Evolutionary conservation across 768 basidiomycete genomes (phyloP), one percentile per base, ranked within the genome.

Genomic region (Paxillus involutus): DNA sequence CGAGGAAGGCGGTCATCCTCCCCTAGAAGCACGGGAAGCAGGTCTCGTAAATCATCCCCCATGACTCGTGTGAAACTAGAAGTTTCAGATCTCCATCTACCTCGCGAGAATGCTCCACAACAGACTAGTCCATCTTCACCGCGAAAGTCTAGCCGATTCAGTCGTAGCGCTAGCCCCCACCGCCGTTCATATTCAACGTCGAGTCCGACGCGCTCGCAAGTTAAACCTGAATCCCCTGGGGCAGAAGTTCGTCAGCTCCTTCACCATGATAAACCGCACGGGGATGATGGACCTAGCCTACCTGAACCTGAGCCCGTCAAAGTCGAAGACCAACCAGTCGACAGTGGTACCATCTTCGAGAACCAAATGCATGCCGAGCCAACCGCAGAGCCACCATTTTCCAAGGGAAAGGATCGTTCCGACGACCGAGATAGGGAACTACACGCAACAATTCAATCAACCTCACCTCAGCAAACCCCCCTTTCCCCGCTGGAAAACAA

Each of bases 401-500:
- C 37, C 3, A 58, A 65, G 49, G 59, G 33, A 29, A 52, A 56
- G 49, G 66, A 62, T 10, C 58, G 49, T 26, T 47, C 52, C 24
- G 60, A 56, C 40, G 30, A 43, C 26, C 56, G n/a, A 55, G 63
- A 57, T 40, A 61, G 37, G 48, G 64, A 59, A 47, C 35, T 12
- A 14, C 57, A 64, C 53, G 52, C 53, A 37, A 63, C 61, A 39
- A 62, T 48, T 49, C 58, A 59, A 44, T 64, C 65, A n/a, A 61
- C 63, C 47, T 52, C 64, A 44, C 64, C 65, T 37, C 61, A 65
- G 46, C 60, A 59, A 55, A 61, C 69, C 33, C 59, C 67, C 42
- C 47, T 16, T 33, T 60, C 55, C 8, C 55, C 55, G 43, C 51
- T 47, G 44, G 56, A 50, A 39, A 49, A 41, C 41, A 48, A 51